Conservation (phyloP, 805 yeast species). For the Nakazawaea ishiwadae region DNA sequence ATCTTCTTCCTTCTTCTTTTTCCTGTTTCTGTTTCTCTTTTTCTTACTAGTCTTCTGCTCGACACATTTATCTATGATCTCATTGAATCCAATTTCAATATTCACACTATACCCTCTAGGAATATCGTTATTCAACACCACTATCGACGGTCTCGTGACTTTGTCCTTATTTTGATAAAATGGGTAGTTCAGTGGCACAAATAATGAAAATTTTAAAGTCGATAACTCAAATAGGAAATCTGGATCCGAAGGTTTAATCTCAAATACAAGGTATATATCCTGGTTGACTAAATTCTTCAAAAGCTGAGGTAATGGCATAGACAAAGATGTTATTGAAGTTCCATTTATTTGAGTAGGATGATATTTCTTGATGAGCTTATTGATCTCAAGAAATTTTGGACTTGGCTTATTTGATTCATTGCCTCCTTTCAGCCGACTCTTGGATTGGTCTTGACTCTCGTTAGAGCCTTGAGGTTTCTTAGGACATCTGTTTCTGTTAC, state of each 20-base stretch:
- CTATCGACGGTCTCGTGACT: conserved; percentile 41
- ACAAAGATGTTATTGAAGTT: background rate
- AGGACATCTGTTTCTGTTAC: too few species aligned
- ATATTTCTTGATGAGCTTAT: conserved; percentile 6
- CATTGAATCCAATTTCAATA: conserved; percentile 59
- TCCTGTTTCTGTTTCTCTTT: conserved; percentile 11
- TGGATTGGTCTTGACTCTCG: background rate
- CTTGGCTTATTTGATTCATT: background rate
- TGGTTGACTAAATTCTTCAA: conserved; percentile 8
- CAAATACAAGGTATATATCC: conserved; percentile 36
- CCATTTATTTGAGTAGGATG: conserved; percentile 10
- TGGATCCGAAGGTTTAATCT: conserved; percentile 59
- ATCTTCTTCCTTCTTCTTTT: conserved; percentile 6
- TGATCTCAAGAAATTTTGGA: conserved; percentile 11
- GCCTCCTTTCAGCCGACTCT: background rate
- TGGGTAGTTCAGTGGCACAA: conserved; percentile 56
- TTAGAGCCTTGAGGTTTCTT: background rate
- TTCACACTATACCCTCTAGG: conserved; percentile 66
- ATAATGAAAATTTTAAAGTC: conserved; percentile 44
- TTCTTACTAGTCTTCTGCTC: conserved; percentile 21
- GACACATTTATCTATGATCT: conserved; percentile 37
- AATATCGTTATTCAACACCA: conserved; percentile 60
- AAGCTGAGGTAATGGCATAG: background rate
- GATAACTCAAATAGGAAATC: conserved; percentile 66
- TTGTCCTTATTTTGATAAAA: conserved; percentile 15